Base-by-base conservation (phyloP, 1,284 basidiomycete genomes). In the Porodaedalea pini region DNA sequence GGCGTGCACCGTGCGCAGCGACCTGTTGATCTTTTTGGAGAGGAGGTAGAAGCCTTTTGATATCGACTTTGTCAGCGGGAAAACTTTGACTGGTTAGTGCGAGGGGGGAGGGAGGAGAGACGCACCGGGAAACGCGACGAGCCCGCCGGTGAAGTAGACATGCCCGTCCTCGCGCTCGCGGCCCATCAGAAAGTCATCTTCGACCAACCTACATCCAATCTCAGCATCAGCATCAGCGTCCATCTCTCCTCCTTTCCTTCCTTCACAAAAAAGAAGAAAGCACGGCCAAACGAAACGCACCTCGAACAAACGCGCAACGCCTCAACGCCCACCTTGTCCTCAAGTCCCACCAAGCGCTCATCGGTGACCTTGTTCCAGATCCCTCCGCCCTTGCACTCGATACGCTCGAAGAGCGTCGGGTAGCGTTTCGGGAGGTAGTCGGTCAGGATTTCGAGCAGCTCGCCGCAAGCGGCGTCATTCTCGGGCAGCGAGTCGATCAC, bases 101-200 rank as follows among this genome's bases (percentile, higher is more conserved):
- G 17, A 2, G 13, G 6, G 17, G 54, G 41, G 19, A 47, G 15
- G 7, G 27, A 27, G 19, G 4, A 45, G 31, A 8, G 25, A 40
- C 63, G 25, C 23, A 72, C 71, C 71, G 5, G 73, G 73, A 52
- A 74, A 73, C 15, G 64, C 72, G 29, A 76, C 71, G 10, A 75
- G 64, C 0, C 74, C 74, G 2, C 74, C 73, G 17, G 67, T 66
- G 55, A 75, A 72, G 48, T 74, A 75, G 8, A 73, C 63, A 59
- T 71, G 66, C 0, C 73, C 73, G 50, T 75, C 72, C 15, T 68
- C 68, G 3, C 73, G 67, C 50, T 73, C 72, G 4, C 67, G 61
- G 0, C 63, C 73, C 71, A 76, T 76, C 3, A 76, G 58, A 62
- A 75, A 75, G 61, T 76, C 74, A 54, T 73, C 71, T 56, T 75